Base-by-base conservation (phyloP, 306 rosid genomes). In the Argentina anserina region DNA sequence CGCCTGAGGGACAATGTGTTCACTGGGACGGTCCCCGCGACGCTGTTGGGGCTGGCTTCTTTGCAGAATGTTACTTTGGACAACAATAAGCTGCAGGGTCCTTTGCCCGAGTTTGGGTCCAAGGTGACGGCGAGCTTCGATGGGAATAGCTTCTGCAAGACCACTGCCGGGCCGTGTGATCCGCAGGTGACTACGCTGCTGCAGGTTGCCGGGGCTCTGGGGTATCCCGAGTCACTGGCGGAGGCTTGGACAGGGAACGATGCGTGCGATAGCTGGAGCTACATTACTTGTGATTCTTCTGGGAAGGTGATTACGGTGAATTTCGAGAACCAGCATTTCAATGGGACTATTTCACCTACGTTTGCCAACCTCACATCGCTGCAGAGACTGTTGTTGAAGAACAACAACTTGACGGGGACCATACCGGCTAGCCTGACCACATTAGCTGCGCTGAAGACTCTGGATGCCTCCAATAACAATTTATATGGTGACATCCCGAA, bases 1-100 rank as follows among this genome's bases (percentile, higher is more conserved):
- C 96, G 86, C 84, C 94, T 92, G 6, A 64, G 98, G n/a, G 93
- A 88, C 58, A 92, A 92, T 52, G 69, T 21, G 64, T 75, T 92
- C 3, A 80, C 84, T 0, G 98, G 98, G 33, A 20, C 90, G 9
- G 88, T 93, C 33, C 96, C 97, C 5, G 13, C 56, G 5, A 80
- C 93, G 0, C 46, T 90, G 68, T 82, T 53, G 70, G 20, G 45
- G 14, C 33, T 88, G 12, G 3, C 89, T 8, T 78, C 81, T 28
- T 55, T 93, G 73, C 25, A 2, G 41, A 87, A 74, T n/a, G 83
- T 93, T 71, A 75, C 82, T 75, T 23, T 90, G 77, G 90, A 76
- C 12, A 80, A 93, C 77, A 90, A 93, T 47, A 7, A 18, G 37
- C 83, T 93, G 68, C 91, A 87, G 75, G 97, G 97, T 31, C 96